These are phyloP conservation scores for Auricularia heimuer DNA, from an alignment of 768 basidiomycete genomes.

Conservation along the genomic window DNA sequence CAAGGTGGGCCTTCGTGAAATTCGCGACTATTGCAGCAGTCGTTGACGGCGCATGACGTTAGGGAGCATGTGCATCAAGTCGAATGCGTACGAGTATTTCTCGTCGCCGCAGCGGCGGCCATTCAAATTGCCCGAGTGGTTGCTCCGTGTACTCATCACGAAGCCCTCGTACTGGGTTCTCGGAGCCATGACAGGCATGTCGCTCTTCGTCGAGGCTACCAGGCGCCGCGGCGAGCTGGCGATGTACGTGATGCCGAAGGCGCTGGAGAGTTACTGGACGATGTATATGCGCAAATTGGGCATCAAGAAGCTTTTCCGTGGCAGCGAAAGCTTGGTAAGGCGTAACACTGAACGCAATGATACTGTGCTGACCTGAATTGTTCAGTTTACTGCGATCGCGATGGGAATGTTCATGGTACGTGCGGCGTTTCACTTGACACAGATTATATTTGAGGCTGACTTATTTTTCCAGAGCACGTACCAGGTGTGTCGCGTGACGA, in stretches of 20 bases:
- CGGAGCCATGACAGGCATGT: constrained; percentile 64
- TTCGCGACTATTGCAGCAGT: constrained; percentile 1
- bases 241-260: constrained; percentile 86
- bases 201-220: constrained; percentile 81
- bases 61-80: constrained; percentile 62
- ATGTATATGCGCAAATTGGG: constrained; percentile 65
- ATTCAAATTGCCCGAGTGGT: constrained; percentile 31
- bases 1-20: constrained; percentile 43
- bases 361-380: constrained; percentile 1
- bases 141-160: constrained; percentile 50
- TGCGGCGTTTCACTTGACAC: constrained; percentile 3
- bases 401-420: constrained; percentile 86
- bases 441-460: not conserved
- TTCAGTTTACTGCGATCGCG: constrained; percentile 55
- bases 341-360: constrained; percentile 28
- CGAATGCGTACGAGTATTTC: constrained; percentile 44
- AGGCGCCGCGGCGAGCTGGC: constrained; percentile 84
- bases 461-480: constrained; percentile 41
- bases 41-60: constrained; percentile 1
- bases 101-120: constrained; percentile 21
- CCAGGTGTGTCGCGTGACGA: constrained; percentile 33
- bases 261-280: constrained; percentile 83
- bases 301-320: constrained; percentile 49
- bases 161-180: constrained; percentile 65
- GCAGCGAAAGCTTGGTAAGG: constrained; percentile 60